A percentile compares a stretch with the other conserved stretches of the same genome.
phyloP scores from a whole-genome alignment of 768 basidiomycete genomes.

The Pulveroboletus sp. region DNA sequence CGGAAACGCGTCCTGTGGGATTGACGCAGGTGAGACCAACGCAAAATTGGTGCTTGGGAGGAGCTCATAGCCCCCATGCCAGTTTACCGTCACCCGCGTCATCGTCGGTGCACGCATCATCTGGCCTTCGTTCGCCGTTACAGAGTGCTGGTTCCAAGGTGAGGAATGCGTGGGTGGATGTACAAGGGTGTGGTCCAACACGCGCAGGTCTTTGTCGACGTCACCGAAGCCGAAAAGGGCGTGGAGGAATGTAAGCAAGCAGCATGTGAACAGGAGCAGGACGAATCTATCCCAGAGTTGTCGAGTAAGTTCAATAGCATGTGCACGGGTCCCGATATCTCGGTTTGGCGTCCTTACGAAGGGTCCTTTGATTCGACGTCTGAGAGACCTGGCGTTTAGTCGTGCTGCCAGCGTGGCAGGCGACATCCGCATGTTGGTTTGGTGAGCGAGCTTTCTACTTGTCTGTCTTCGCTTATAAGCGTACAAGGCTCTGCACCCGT shows the following conservation, averaged over 20 bases:
- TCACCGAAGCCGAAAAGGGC: slow-evolving; percentile 24
- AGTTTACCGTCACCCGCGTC: slow-evolving; percentile 11
- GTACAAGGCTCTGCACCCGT: background rate
- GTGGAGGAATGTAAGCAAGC: slow-evolving; percentile 22
- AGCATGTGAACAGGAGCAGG: slow-evolving; percentile 22
- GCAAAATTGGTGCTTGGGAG: background rate
- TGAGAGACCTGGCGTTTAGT: background rate
- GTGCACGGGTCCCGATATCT: background rate
- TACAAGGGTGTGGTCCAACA: background rate
- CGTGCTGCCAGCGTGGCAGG: background rate
- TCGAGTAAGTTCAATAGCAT: slow-evolving; percentile 6
- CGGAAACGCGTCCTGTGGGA: slow-evolving; percentile 22
- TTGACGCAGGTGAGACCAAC: slow-evolving; percentile 2
- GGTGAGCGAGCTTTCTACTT: background rate
- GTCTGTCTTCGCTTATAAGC: background rate
- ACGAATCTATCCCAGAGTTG: slow-evolving; percentile 20
- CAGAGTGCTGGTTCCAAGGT: background rate
- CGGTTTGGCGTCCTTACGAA: background rate
- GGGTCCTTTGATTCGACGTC: background rate
- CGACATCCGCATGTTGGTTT: slow-evolving; percentile 12
- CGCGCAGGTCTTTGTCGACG: background rate
- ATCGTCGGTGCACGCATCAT: background rate
- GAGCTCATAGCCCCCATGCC: slow-evolving; percentile 21
- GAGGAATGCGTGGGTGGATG: background rate
- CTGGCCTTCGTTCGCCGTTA: background rate